Conservation (phyloP, 2,329 filamentous ascomycete species). For the Trichoderma atroviride region DNA sequence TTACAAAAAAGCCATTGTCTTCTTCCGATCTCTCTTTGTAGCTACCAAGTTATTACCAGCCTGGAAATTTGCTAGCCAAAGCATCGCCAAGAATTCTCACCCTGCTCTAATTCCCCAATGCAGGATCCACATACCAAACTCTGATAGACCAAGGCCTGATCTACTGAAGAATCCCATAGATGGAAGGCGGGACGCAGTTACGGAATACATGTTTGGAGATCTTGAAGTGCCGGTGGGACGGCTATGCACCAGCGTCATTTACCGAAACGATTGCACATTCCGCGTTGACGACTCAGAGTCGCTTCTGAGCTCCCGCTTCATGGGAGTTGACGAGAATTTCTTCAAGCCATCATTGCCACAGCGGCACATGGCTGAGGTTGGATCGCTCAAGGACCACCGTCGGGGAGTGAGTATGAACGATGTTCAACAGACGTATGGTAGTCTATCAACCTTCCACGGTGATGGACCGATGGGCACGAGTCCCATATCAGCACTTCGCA, state of each 20-base stretch:
- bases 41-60: slow-evolving; percentile 81
- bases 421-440: slow-evolving; percentile 81
- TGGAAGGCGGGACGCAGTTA: slow-evolving; percentile 52
- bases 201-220: slow-evolving; percentile 78
- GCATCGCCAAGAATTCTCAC: slow-evolving; percentile 70
- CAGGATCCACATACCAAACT: slow-evolving; percentile 69
- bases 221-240: slow-evolving; percentile 86
- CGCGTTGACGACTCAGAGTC: slow-evolving; percentile 89
- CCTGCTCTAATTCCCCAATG: slow-evolving; percentile 74
- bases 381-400: slow-evolving; percentile 73
- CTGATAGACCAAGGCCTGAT: slow-evolving; percentile 62
- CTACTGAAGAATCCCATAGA: slow-evolving; percentile 55
- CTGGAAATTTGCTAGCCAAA: slow-evolving; percentile 79
- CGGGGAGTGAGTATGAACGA: slow-evolving; percentile 55
- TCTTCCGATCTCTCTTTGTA: slow-evolving; percentile 87
- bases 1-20: slow-evolving; percentile 96
- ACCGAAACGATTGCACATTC: slow-evolving; percentile 88
- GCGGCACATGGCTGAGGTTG: slow-evolving; percentile 56
- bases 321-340: slow-evolving; percentile 85
- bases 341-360: slow-evolving; percentile 74
- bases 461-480: slow-evolving; percentile 77
- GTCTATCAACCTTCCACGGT: slow-evolving; percentile 87
- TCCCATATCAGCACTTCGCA: slow-evolving; percentile 79
- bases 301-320: slow-evolving; percentile 87
- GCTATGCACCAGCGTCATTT: slow-evolving; percentile 78